phyloP scores from a whole-genome alignment of 805 yeast genomes.

The Ogataea corticis region DNA sequence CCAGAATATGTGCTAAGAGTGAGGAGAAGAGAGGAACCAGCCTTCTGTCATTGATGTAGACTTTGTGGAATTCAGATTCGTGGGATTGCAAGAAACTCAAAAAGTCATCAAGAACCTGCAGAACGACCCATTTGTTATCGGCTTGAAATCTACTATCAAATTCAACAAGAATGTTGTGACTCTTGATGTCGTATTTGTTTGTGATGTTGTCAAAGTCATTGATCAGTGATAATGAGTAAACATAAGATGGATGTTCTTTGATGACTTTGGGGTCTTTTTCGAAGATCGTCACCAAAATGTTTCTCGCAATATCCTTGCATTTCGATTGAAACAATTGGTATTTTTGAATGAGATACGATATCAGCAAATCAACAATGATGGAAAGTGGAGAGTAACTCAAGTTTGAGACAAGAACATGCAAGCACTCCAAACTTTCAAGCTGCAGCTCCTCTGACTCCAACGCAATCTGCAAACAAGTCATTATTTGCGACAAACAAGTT shows the following conservation, averaged over 20 bases:
- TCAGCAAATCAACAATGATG: conserved; percentile 69
- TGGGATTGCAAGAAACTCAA: conserved; percentile 50
- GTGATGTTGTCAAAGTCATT: conserved; percentile 35
- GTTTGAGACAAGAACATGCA: conserved; percentile 61
- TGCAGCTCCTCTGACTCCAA: conserved; percentile 64
- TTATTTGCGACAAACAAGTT: conserved; percentile 75
- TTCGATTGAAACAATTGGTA: conserved; percentile 54
- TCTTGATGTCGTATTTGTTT: conserved; percentile 21
- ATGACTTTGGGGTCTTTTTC: conserved; percentile 36
- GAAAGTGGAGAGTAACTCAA: conserved; percentile 58
- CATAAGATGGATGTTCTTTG: conserved; percentile 49
- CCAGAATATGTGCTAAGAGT: conserved; percentile 53
- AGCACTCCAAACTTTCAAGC: conserved; percentile 61
- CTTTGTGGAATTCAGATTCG: conserved; percentile 49
- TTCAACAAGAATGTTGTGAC: conserved; percentile 44
- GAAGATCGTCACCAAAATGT: conserved; percentile 43
- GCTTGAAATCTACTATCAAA: conserved; percentile 56
- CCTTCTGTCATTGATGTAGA: conserved; percentile 38
- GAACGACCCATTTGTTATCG: conserved; percentile 69
- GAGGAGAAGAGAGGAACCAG: conserved; percentile 40
- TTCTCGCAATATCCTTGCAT: conserved; percentile 52
- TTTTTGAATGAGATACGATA: conserved; percentile 71
- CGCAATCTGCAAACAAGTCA: conserved; percentile 81
- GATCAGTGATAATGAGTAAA: conserved; percentile 51
- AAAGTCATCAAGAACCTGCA: conserved; percentile 69